phyloP scores from a whole-genome alignment of 2,329 filamentous ascomycete species.

The Teratosphaeria nubilosa region DNA sequence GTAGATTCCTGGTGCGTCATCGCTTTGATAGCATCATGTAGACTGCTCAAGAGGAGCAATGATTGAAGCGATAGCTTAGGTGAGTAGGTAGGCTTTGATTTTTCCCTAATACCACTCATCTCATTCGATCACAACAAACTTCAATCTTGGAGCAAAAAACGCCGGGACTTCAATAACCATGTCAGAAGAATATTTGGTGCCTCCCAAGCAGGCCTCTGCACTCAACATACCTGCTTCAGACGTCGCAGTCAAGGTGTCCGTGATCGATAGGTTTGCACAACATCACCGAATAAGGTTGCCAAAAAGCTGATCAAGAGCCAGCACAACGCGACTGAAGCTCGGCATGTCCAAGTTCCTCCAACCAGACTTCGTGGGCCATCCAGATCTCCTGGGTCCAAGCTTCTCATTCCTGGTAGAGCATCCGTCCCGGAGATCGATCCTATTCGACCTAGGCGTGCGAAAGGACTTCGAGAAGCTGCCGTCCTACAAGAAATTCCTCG shows the following conservation, averaged over 20 bases:
- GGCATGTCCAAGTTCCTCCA: slow-evolving; percentile 26
- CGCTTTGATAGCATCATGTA: not conserved
- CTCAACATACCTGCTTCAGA: slow-evolving; percentile 25
- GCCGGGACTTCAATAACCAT: slow-evolving; percentile 2
- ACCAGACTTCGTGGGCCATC: slow-evolving; percentile 30
- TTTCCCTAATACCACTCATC: not conserved
- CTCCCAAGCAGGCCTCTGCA: slow-evolving; percentile 21
- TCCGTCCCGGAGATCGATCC: slow-evolving; percentile 28
- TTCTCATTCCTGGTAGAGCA: slow-evolving; percentile 43
- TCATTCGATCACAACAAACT: not conserved
- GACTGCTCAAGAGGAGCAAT: not conserved
- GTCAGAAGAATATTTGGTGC: slow-evolving; percentile 10
- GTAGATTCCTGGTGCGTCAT: not conserved
- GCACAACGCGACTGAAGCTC: slow-evolving; percentile 24
- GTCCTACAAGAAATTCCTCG: slow-evolving; percentile 21
- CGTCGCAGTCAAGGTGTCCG: slow-evolving; percentile 25
- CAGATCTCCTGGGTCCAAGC: slow-evolving; percentile 29
- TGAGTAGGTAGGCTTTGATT: not conserved
- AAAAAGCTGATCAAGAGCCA: slow-evolving; percentile 6
- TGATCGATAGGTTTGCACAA: slow-evolving; percentile 24
- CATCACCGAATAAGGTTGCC: not conserved
- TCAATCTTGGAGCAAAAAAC: not conserved
- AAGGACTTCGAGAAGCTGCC: slow-evolving; percentile 37
- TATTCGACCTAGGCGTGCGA: slow-evolving; percentile 40
- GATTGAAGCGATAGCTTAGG: not conserved